Conservation (phyloP, 2,329 filamentous ascomycete species). For the Aspergillus hortae region DNA sequence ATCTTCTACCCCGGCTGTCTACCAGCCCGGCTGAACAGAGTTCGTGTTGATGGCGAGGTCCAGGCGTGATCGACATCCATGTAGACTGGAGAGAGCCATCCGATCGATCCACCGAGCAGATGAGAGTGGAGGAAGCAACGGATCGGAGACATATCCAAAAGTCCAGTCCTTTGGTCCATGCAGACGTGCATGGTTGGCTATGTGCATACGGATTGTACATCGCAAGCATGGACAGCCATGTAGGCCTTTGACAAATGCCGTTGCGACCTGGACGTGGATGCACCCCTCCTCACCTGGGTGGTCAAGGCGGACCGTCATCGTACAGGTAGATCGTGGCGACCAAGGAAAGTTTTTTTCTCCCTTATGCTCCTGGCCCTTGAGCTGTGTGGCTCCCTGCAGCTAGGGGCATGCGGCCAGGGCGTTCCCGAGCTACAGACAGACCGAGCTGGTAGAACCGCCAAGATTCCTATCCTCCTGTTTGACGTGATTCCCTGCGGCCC, state of each 20-base stretch:
- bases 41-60: conserved; percentile 2
- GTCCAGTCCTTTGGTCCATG: conserved; percentile 6
- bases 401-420: too few species aligned
- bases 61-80: conserved; percentile 8
- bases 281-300: background rate
- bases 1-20: background rate
- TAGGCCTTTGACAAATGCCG: background rate
- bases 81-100: conserved; percentile 6
- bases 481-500: background rate
- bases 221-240: background rate
- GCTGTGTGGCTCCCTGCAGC: background rate
- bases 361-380: background rate
- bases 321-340: conserved; percentile 10
- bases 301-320: conserved; percentile 1
- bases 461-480: background rate
- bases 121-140: conserved; percentile 5
- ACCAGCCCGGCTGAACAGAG: conserved; percentile 6
- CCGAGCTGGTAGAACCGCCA: too few species aligned
- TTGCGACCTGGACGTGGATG: background rate
- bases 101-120: conserved; percentile 6
- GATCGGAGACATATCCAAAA: conserved; percentile 17
- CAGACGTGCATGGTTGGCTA: conserved; percentile 4
- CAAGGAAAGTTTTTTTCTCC: background rate
- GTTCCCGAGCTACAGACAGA: too few species aligned
- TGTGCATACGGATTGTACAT: conserved; percentile 2